These are phyloP conservation scores for Populus trichocarpa DNA, from an alignment of 441 rosid species.

Conservation along the genomic window DNA sequence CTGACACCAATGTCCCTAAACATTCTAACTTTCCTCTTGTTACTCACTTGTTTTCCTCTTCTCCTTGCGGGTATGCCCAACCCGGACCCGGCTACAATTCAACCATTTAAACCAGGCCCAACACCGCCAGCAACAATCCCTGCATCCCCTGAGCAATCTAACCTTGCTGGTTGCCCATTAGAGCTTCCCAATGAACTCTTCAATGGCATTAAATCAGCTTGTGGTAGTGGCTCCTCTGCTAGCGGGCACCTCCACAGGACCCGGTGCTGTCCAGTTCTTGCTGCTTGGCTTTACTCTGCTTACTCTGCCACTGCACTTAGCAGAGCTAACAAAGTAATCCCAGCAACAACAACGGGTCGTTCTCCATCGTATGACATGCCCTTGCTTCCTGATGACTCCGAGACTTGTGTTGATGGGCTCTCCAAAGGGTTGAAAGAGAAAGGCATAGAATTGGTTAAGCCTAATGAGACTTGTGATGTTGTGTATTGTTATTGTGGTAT, in stretches of 20 bases:
- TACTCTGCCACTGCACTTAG: slow-evolving; percentile 78
- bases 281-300: slow-evolving; percentile 82
- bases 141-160: slow-evolving; percentile 89
- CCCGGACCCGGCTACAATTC: slow-evolving; percentile 43
- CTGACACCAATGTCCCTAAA: slow-evolving; percentile 12
- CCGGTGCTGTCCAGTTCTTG: slow-evolving; percentile 86
- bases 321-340: slow-evolving; percentile 21
- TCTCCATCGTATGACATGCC: slow-evolving; percentile 58
- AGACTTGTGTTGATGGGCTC: slow-evolving; percentile 75
- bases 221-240: slow-evolving; percentile 21
- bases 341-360: slow-evolving; percentile 16
- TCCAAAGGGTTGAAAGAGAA: slow-evolving; percentile 59
- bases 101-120: slow-evolving; percentile 39
- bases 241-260: slow-evolving; percentile 39
- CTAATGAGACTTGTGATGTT: slow-evolving; percentile 79
- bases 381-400: slow-evolving; percentile 86
- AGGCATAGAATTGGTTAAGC: slow-evolving; percentile 59
- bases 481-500: slow-evolving; percentile 90
- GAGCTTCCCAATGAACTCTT: slow-evolving; percentile 69
- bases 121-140: slow-evolving; percentile 73
- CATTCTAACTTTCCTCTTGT: slow-evolving; percentile 15
- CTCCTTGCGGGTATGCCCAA: slow-evolving; percentile 20
- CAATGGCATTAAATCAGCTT: slow-evolving; percentile 53
- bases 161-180: slow-evolving; percentile 57
- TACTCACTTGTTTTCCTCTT: neutral